Percentiles rank a stretch among this genome's conserved stretches.
Conservation (phyloP, 1,139 yeast species). For the Pichia sp. region DNA sequence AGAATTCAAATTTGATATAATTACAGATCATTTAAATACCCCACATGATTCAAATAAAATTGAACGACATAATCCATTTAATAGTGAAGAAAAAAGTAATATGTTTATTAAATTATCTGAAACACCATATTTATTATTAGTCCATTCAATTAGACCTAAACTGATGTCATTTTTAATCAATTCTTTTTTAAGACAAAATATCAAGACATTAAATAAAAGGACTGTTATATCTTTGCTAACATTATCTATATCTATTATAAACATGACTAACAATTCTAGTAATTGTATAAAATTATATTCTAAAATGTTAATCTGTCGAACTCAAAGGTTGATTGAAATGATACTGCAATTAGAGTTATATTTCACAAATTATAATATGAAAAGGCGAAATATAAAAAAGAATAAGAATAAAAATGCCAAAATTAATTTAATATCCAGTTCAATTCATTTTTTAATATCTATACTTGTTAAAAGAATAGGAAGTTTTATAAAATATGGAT, state of each 20-base stretch:
- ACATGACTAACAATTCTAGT: conserved; percentile 9
- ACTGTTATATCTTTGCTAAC: background rate
- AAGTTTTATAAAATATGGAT: conserved; percentile 1
- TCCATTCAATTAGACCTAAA: conserved; percentile 22
- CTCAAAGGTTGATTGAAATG: conserved; percentile 1
- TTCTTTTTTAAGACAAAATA: conserved; percentile 14
- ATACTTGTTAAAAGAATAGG: conserved; percentile 8
- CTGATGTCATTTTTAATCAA: conserved; percentile 18
- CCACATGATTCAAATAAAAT: background rate
- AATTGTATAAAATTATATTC: conserved; percentile 10
- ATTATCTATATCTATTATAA: conserved; percentile 8
- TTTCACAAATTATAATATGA: background rate
- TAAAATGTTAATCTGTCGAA: conserved; percentile 11
- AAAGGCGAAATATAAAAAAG: background rate
- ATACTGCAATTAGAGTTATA: conserved; percentile 5
- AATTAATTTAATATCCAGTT: conserved; percentile 9
- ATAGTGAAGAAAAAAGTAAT: background rate
- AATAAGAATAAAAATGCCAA: background rate
- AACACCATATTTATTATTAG: conserved; percentile 19
- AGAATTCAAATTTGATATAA: conserved; percentile 26
- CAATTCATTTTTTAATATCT: conserved; percentile 10
- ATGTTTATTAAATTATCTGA: conserved; percentile 15
- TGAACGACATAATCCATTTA: too few species aligned
- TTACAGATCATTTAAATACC: conserved; percentile 18
- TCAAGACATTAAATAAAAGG: background rate